Conservation (phyloP, 2,329 filamentous ascomycete genomes). For the Reticulascus tulasneorum region DNA sequence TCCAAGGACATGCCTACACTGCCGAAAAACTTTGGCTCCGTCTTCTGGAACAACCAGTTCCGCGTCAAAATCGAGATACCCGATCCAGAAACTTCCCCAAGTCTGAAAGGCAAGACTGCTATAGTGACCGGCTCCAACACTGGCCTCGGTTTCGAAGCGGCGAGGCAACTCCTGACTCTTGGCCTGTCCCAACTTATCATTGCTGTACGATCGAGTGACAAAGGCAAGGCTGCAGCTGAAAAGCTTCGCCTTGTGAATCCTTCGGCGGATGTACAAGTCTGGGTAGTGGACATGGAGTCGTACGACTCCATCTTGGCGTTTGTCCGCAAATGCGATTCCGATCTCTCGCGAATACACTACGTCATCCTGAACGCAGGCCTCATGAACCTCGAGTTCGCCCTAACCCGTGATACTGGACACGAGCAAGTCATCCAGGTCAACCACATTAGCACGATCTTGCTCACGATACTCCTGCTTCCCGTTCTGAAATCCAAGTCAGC, state of each 20-base stretch:
- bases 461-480: slow-evolving; percentile 29
- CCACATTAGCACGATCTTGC: slow-evolving; percentile 30
- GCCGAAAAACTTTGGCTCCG: no score
- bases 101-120: slow-evolving; percentile 4
- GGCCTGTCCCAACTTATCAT: slow-evolving; percentile 26
- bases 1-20: no score
- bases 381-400: slow-evolving; percentile 13
- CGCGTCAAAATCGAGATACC: no score
- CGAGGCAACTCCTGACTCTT: slow-evolving; percentile 17
- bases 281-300: slow-evolving; percentile 20
- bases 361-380: slow-evolving; percentile 32
- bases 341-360: slow-evolving; percentile 17
- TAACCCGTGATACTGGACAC: slow-evolving; percentile 26
- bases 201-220: slow-evolving; percentile 24
- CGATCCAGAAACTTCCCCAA: no score
- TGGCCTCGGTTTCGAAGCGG: slow-evolving; percentile 20
- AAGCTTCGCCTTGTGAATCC: slow-evolving; percentile 2
- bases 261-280: slow-evolving; percentile 26
- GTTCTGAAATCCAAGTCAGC: slow-evolving; percentile 22
- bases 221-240: slow-evolving; percentile 19
- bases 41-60: no score
- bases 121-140: slow-evolving; percentile 22
- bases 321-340: slow-evolving; percentile 8
- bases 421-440: slow-evolving; percentile 37
- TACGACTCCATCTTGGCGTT: slow-evolving; percentile 20